Base-by-base conservation (phyloP, 2,329 filamentous ascomycete genomes). In the Colletotrichum lini region DNA sequence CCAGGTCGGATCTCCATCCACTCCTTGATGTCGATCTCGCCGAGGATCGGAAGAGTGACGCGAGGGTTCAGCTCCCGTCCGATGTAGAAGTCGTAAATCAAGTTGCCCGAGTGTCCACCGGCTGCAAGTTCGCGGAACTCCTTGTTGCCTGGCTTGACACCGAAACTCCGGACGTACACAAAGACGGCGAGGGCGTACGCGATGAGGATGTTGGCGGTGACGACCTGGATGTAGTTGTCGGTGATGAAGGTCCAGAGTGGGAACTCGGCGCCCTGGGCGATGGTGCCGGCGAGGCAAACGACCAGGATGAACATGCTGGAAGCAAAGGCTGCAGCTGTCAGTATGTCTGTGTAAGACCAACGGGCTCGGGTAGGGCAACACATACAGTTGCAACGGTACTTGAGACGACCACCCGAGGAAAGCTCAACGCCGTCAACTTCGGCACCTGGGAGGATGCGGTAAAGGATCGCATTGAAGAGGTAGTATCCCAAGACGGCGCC, bases 61-160 rank as follows among this genome's bases (percentile, higher is more conserved):
- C 95, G 94, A 3, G 96, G 96, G 83, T 98, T 98, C 72, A 98
- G 90, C 82, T 98, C 96, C 38, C 96, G 93, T 23, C 96, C 96
- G 74, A 98, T 98, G 83, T 73, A 98, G 91, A 94, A 98, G 82
- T 98, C 96, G 81, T 98, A 98, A 47, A 98, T 82, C 73, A 94
- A 84, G 81, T 97, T 98, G 69, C 95, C 95, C 1, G 90, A 91
- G 78, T 93, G 89, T 18, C 95, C 95, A 53, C 95, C 95, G 1
- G 90, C 89, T 0, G 95, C 95, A 9, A 98, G 88, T 80, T 96
- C 92, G 50, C 95, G 93, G 73, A 89, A 85, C 58, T 92, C 87
- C 15, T 88, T 85, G 79, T 97, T 94, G 53, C 89, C 91, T n/a
- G 90, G 83, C 80, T 93, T 93, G 74, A 98, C 93, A 64, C 88